Conservation (phyloP, 2,329 filamentous ascomycete species). For the Macrophomina pseudophaseolina region DNA sequence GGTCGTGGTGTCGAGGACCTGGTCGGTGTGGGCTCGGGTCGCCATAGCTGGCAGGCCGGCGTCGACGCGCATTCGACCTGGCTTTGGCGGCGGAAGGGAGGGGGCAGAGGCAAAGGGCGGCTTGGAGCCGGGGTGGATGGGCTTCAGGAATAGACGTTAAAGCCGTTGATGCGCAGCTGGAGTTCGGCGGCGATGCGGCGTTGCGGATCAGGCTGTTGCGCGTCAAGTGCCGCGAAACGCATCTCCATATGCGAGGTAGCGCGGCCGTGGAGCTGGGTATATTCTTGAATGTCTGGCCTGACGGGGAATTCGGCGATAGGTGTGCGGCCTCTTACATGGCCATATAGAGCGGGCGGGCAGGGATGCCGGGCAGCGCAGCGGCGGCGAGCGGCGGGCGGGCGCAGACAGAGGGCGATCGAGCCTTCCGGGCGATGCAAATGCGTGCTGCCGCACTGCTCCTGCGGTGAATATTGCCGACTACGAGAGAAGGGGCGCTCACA, state of each 20-base stretch:
- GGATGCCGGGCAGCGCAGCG: conserved; percentile 22
- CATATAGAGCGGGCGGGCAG: conserved; percentile 25
- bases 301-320: conserved; percentile 25
- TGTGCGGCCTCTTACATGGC: conserved; percentile 23
- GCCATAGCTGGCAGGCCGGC: conserved; percentile 38
- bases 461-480: conserved; percentile 21
- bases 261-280: conserved; percentile 24
- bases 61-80: conserved; percentile 29
- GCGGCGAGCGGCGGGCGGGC: conserved; percentile 17
- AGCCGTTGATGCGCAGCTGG: conserved; percentile 49
- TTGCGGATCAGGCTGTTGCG: conserved; percentile 21
- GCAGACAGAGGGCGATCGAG: conserved; percentile 11
- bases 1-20: conserved; percentile 36
- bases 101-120: conserved; percentile 1
- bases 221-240: conserved; percentile 21
- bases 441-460: background rate
- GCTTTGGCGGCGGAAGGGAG: conserved; percentile 16
- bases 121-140: background rate
- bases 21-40: conserved; percentile 39
- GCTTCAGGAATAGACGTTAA: conserved; percentile 48
- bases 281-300: conserved; percentile 25
- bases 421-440: background rate
- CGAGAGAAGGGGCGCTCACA: conserved; percentile 14
- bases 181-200: conserved; percentile 47
- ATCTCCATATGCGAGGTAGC: conserved; percentile 25